These are phyloP conservation scores for Xylaria cubensis DNA, from an alignment of 495 filamentous ascomycete species.

Conservation along the genomic window DNA sequence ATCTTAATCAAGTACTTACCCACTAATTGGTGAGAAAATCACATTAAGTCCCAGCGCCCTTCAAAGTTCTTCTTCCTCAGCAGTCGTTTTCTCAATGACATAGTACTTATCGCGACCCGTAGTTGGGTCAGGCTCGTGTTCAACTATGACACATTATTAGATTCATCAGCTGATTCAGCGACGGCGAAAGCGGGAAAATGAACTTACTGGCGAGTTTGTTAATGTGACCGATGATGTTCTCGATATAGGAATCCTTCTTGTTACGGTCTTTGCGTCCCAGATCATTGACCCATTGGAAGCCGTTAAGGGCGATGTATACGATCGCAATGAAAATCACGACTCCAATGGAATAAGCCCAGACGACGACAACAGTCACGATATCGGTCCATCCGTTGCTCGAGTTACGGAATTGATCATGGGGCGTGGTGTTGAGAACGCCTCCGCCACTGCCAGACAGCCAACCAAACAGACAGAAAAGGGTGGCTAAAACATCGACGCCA, in stretches of 20 bases:
- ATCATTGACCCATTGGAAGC: conserved; percentile 72
- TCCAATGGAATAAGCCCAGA: conserved; percentile 81
- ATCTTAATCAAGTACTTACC: background rate
- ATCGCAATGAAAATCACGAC: conserved; percentile 80
- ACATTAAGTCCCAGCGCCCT: background rate
- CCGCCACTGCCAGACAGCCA: conserved; percentile 65
- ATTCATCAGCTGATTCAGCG: background rate
- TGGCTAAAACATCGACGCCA: conserved; percentile 79
- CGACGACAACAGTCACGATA: conserved; percentile 78
- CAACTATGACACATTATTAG: conserved; percentile 57
- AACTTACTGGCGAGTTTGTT: conserved; percentile 60
- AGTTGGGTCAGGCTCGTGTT: conserved; percentile 63
- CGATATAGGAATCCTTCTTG: conserved; percentile 75
- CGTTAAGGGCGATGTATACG: conserved; percentile 76
- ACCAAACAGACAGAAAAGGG: conserved; percentile 81
- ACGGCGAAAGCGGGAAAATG: background rate
- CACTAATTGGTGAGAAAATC: background rate
- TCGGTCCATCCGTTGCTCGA: conserved; percentile 65
- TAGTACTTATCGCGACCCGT: conserved; percentile 66
- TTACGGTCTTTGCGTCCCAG: conserved; percentile 78
- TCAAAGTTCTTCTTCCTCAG: conserved; percentile 67
- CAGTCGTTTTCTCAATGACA: conserved; percentile 65
- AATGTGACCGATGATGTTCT: conserved; percentile 79
- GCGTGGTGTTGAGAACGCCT: conserved; percentile 33
- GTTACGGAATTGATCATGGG: conserved; percentile 43